Conservation (phyloP, 2,329 filamentous ascomycete species). For the Cladophialophora psammophila region DNA sequence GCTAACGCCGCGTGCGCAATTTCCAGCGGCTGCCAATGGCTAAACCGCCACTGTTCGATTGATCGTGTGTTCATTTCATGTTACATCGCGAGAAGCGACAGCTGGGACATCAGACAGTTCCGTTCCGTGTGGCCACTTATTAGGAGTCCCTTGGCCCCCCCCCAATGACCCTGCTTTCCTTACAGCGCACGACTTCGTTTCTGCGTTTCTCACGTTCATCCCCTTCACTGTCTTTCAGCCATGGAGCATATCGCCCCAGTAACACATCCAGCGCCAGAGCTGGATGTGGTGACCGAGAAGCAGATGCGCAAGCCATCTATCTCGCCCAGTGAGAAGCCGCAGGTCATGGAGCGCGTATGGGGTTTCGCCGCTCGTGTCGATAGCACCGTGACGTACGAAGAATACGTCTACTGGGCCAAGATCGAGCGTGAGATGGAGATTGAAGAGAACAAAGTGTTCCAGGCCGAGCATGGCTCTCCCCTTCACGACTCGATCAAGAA, state of each 20-base stretch:
- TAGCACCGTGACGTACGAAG: conserved; percentile 45
- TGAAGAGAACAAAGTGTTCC: conserved; percentile 38
- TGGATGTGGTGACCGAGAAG: conserved; percentile 34
- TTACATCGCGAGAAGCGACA: conserved; percentile 30
- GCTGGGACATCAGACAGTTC: conserved; percentile 15
- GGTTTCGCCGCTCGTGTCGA: conserved; percentile 41
- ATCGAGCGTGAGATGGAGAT: conserved; percentile 46
- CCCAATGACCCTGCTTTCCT: conserved; percentile 21
- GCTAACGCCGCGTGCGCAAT: conserved; percentile 26
- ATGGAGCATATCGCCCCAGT: conserved; percentile 34
- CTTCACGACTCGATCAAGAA: conserved; percentile 37
- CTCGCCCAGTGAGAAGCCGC: conserved; percentile 25
- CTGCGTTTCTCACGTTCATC: conserved; percentile 21
- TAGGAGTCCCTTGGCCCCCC: conserved; percentile 19
- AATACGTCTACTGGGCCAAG: conserved; percentile 51
- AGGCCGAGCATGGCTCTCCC: conserved; percentile 33
- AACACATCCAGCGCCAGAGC: conserved; percentile 33
- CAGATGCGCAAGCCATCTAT: conserved; percentile 34
- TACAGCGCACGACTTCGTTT: conserved; percentile 22
- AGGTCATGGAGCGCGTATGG: conserved; percentile 38
- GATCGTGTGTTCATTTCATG: conserved; percentile 25
- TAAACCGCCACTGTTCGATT: conserved; percentile 9
- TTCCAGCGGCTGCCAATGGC: conserved; percentile 27
- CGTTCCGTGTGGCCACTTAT: conserved; percentile 15
- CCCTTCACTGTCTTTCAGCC: conserved; percentile 22